These are phyloP conservation scores for Neurospora sublineolata DNA, from an alignment of 495 filamentous ascomycete species.

Conservation along the genomic window DNA sequence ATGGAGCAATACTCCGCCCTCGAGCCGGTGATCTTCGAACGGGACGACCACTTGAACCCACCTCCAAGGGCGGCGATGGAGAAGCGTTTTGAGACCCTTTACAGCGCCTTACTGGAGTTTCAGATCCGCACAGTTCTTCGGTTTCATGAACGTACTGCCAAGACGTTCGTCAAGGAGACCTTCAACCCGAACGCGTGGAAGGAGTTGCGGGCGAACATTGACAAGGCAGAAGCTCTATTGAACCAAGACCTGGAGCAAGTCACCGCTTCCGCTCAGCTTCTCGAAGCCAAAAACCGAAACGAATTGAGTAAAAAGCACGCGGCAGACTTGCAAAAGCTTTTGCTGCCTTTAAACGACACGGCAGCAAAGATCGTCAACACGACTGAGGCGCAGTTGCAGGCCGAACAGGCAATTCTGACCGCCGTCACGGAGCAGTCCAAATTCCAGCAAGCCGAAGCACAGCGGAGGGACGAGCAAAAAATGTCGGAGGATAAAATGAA, in stretches of 20 bases:
- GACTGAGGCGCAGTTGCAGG: neutral
- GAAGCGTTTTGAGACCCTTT: neutral
- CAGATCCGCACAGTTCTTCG: neutral
- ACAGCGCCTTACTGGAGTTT: neutral
- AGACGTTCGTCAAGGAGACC: neutral
- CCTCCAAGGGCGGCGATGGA: neutral
- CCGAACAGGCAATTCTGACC: neutral
- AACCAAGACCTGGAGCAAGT: neutral
- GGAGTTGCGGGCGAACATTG: neutral
- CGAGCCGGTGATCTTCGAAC: slow-evolving; percentile 3
- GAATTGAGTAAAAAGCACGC: neutral
- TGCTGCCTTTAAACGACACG: neutral
- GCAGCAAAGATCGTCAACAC: neutral
- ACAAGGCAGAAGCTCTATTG: neutral
- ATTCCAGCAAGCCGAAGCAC: neutral
- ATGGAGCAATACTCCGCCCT: slow-evolving; percentile 16
- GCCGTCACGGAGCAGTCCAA: neutral
- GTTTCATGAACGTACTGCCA: neutral
- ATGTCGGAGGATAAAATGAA: neutral
- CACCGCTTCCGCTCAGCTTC: neutral
- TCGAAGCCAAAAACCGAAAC: neutral
- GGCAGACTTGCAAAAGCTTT: neutral
- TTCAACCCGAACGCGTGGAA: neutral
- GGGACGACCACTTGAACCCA: neutral
- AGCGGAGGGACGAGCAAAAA: neutral